These are phyloP conservation scores for Kwoniella bestiolae DNA, from an alignment of 768 basidiomycete genomes.

Conservation along the genomic window DNA sequence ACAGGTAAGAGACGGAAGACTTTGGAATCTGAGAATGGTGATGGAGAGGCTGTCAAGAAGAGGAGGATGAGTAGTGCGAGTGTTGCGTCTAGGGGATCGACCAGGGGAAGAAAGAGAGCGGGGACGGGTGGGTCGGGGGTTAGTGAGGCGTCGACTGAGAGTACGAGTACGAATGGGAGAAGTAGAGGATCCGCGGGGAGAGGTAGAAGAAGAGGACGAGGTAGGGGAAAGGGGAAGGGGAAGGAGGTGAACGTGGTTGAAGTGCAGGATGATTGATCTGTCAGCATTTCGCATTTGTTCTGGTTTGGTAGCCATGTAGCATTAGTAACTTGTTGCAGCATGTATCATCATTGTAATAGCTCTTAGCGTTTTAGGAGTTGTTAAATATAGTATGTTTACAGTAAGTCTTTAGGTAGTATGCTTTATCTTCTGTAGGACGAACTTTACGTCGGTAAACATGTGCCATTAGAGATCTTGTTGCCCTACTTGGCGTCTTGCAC, in stretches of 20 bases:
- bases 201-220: slow-evolving; percentile 7
- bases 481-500: too few species aligned
- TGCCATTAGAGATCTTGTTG: too few species aligned
- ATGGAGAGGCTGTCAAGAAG: slow-evolving; percentile 19
- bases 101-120: slow-evolving; percentile 13
- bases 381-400: too few species aligned
- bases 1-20: slow-evolving; percentile 36
- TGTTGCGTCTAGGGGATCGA: slow-evolving; percentile 3
- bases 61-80: slow-evolving; percentile 16
- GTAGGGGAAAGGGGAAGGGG: slow-evolving; percentile 1
- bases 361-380: too few species aligned
- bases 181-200: slow-evolving; percentile 6
- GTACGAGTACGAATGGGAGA: not conserved
- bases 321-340: too few species aligned
- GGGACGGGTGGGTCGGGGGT: slow-evolving; percentile 12
- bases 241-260: slow-evolving; percentile 1
- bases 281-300: too few species aligned
- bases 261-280: not conserved
- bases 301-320: too few species aligned
- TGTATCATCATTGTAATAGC: too few species aligned
- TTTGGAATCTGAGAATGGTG: slow-evolving; percentile 6
- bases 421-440: too few species aligned
- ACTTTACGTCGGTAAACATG: too few species aligned
- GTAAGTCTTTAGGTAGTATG: too few species aligned
- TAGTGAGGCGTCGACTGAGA: slow-evolving; percentile 2